Evolutionary conservation across 164 flowering plant genomes (phyloP), one percentile per base, ranked within the genome.

Genomic region (Taxillus chinensis): DNA sequence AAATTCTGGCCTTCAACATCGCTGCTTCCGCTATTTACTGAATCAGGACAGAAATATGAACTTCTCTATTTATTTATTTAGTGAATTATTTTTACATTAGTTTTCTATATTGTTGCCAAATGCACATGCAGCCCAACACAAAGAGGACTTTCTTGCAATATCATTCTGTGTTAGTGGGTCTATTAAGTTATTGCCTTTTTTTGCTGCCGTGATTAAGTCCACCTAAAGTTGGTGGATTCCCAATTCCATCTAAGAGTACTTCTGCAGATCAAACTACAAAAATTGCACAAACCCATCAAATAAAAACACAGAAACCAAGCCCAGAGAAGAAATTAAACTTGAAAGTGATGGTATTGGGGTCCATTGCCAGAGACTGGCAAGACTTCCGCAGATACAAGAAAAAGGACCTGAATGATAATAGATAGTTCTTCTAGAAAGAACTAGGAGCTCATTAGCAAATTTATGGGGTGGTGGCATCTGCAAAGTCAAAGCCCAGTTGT

Each of bases 381-480:
- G 69, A 68, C 73, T 63, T 46, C 67, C 55, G 27, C 60, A 61
- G 78, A 71, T 38, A 63, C 66, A 81, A 78, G n/a, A n/a, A n/a
- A 75, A 85, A 73, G 67, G 78, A 52, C 17, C 82, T 76, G 68
- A 75, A 57, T 73, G 86, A 73, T 49, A 83, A 76, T 73, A n/a
- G n/a, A n/a, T n/a, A 76, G 38, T 62, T 69, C 82, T 60, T 67
- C 87, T 48, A 79, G n/a, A n/a, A n/a, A n/a, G 75, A 55, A 68
- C 69, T 67, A 83, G 83, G 62, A 76, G 87, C 65, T 81, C 90
- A 42, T 75, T 92, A 51, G 80, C 93, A 57, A 90, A 77, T 68
- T 63, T 92, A 64, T 92, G 96, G 96, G 91, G 85, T 12, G 87
- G 86, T 76, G n/a, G 93, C 89, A 65, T 81, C 95, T 69, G 64